These are phyloP conservation scores for Lyophyllum atratum DNA, from an alignment of 768 basidiomycete species.

Conservation along the genomic window DNA sequence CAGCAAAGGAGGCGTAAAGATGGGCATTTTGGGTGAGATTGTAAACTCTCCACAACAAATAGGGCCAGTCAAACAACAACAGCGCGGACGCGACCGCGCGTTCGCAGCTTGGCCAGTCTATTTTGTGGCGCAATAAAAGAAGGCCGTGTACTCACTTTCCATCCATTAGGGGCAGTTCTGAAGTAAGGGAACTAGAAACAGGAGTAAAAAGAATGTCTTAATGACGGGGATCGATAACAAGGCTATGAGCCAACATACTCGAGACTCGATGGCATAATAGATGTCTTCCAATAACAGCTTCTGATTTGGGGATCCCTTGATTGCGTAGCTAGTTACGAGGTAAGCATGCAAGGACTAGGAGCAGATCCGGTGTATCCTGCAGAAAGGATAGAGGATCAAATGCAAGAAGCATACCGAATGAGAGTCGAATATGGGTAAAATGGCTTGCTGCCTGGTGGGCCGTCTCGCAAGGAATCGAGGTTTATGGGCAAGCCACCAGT, in stretches of 20 bases:
- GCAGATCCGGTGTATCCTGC: constrained; percentile 11
- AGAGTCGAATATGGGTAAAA: constrained; percentile 92
- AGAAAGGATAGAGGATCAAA: constrained; percentile 11
- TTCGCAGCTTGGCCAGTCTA: constrained; percentile 8
- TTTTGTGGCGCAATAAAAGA: constrained; percentile 1
- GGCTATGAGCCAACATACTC: constrained; percentile 50
- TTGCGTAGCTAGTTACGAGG: constrained; percentile 66
- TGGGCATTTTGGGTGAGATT: constrained; percentile 31
- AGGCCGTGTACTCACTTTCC: constrained; percentile 67
- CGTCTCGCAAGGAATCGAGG: constrained; percentile 83
- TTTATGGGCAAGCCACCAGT: constrained; percentile 86
- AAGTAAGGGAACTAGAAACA: constrained; percentile 81
- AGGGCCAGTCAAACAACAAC: constrained; percentile 66
- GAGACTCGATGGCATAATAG: constrained; percentile 88
- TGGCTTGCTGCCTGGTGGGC: constrained; percentile 86
- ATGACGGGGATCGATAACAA: neutral
- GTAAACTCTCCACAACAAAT: constrained; percentile 56
- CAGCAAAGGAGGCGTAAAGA: constrained; percentile 23
- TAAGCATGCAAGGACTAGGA: constrained; percentile 10
- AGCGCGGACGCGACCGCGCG: constrained; percentile 56
- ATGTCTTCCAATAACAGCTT: constrained; percentile 87
- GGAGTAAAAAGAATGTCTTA: constrained; percentile 5
- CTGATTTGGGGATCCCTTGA: constrained; percentile 88
- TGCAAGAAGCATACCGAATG: constrained; percentile 63
- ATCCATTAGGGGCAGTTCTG: constrained; percentile 83